Evolutionary conservation across 1,284 basidiomycete genomes (phyloP), one percentile per base, ranked within the genome.

Genomic region (Sphaerobolus stellatus): DNA sequence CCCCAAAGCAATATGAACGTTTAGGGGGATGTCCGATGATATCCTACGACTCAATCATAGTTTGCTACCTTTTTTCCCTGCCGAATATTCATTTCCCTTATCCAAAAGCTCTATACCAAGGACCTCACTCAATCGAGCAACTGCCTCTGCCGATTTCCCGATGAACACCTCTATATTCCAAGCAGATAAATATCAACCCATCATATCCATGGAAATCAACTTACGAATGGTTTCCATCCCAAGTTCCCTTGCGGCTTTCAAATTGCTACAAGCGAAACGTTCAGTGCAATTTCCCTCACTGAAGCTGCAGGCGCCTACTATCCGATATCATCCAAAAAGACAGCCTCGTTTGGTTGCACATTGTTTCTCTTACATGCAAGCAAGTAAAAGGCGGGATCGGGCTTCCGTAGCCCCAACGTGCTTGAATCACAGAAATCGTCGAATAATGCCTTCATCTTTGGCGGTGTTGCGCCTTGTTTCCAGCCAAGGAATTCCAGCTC

Each of bases 341-440:
- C 74, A 16, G 80, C 83, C 62, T 91, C 78, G 29, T 74, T 64
- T 31, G 87, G 85, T 51, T 67, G 61, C 58, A 90, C 75, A 29
- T 74, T 73, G 66, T 84, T 90, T 52, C 85, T 76, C 64, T 76
- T 70, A 67, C 88, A 90, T 45, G 87, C 87, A 48, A 85, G 71
- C 41, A 85, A 67, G 64, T 88, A 90, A 63, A 92, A 86, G 50
- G 71, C 77, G 16, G 78, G 76, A 62, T 92, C 88, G n/a, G 89
- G 88, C 75, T 92, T 92, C 60, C 89, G 78, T 76, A 87, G 82
- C 36, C 92, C 90, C 3, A 91, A 75, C 18, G 78, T 76, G 68
- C 92, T 92, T 40, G 90, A 93, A 67, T 94, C 92, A 58, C 88
- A 88, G 67, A 94, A 93, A 62, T 92, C 84, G 63, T 91, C 86